Conservation (phyloP, 225 moss, liverwort and hornwort genomes). For the Sphagnum contortum region DNA sequence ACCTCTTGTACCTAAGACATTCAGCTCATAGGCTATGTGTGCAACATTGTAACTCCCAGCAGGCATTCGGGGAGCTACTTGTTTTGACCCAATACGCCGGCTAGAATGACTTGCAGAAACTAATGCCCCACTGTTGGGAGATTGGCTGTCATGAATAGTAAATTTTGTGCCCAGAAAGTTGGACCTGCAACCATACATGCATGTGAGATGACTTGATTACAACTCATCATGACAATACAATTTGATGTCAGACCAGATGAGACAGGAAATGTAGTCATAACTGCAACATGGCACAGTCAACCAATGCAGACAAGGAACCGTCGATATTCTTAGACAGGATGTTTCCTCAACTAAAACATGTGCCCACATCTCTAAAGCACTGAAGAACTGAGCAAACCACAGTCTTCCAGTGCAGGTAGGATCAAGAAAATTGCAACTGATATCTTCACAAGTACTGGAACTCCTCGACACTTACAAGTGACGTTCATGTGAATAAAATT, state of each 20-base stretch:
- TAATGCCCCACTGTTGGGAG: slow-evolving; percentile 66
- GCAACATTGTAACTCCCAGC: slow-evolving; percentile 98
- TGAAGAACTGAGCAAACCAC: background rate
- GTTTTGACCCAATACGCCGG: slow-evolving; percentile 80
- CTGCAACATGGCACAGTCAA: too few relatives aligned
- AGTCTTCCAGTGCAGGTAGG: background rate
- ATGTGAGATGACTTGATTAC: background rate
- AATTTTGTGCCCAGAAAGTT: slow-evolving; percentile 98
- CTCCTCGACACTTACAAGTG: too few relatives aligned
- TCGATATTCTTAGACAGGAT: too few relatives aligned
- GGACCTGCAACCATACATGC: slow-evolving; percentile 37
- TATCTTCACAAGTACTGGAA: too few relatives aligned
- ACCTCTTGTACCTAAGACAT: slow-evolving; percentile 87
- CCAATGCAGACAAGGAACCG: too few relatives aligned
- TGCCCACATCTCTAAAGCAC: too few relatives aligned
- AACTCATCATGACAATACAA: background rate
- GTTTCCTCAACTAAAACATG: too few relatives aligned
- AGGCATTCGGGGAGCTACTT: slow-evolving; percentile 81
- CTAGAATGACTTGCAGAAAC: slow-evolving; percentile 43
- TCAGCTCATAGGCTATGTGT: slow-evolving; percentile 93
- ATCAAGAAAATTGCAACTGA: background rate
- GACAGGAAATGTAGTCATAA: too few relatives aligned
- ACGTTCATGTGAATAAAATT: too few relatives aligned
- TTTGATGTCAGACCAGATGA: too few relatives aligned
- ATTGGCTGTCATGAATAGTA: slow-evolving; percentile 95